Evolutionary conservation across 1,284 basidiomycete species (phyloP).

Genomic region (Pholiota adiposa): DNA sequence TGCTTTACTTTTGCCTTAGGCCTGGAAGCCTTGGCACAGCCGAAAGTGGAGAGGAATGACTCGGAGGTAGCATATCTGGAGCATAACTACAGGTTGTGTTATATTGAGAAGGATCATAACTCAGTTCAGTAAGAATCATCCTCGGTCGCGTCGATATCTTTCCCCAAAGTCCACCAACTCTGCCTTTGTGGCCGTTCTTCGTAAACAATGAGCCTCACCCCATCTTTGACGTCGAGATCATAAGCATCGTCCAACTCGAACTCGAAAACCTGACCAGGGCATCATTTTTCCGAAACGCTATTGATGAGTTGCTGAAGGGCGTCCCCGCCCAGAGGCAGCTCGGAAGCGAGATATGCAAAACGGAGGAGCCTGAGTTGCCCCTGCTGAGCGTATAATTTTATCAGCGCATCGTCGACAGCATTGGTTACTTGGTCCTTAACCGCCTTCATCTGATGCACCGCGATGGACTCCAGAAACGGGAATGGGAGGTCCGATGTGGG

Average conservation of each 20-base stretch:
- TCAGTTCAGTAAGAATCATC: constrained; percentile 2
- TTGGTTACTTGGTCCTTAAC: neutral
- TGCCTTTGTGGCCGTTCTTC: neutral
- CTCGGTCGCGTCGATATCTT: constrained; percentile 1
- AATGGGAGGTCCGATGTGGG: neutral
- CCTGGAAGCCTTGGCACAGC: too few relatives aligned
- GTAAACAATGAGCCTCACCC: neutral
- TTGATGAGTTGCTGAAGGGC: neutral
- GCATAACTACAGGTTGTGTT: too few relatives aligned
- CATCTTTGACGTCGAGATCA: neutral
- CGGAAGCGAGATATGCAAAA: constrained; percentile 1
- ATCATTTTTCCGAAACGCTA: neutral
- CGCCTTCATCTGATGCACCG: neutral
- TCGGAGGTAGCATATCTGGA: too few relatives aligned
- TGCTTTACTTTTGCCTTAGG: too few relatives aligned
- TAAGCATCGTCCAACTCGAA: neutral
- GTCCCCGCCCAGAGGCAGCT: neutral
- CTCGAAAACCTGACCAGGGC: neutral
- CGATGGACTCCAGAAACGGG: neutral
- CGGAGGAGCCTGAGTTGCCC: neutral
- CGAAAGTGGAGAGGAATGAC: too few relatives aligned
- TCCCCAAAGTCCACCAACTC: constrained; percentile 1
- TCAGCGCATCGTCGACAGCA: neutral
- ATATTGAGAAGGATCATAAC: too few relatives aligned
- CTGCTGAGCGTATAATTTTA: neutral